Percentiles rank a stretch among this genome's conserved stretches.
phyloP scores from a whole-genome alignment of 2,329 filamentous ascomycete species.

The Ramichloridium luteum region DNA sequence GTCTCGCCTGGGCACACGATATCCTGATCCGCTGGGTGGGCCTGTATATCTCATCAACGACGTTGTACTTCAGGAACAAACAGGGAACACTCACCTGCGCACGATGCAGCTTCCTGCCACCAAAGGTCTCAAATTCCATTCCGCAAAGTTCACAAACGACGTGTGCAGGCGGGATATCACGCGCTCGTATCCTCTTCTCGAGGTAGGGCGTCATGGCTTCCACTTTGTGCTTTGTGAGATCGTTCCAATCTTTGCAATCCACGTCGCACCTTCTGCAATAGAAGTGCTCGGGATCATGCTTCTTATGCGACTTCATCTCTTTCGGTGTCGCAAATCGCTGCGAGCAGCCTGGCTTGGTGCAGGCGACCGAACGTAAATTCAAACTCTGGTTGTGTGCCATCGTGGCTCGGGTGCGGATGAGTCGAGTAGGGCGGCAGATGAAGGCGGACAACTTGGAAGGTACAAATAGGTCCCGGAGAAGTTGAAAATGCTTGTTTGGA shows the following conservation, averaged over 20 bases:
- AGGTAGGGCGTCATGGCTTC: constrained; percentile 21
- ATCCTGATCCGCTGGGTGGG: constrained; percentile 38
- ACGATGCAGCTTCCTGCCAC: constrained; percentile 42
- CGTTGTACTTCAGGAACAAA: too few species aligned
- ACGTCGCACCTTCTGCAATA: constrained; percentile 36
- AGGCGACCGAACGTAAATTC: constrained; percentile 19
- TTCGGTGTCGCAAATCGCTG: constrained; percentile 33
- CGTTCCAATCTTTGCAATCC: constrained; percentile 24
- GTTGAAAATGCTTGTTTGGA: too few species aligned
- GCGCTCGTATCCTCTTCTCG: constrained; percentile 9
- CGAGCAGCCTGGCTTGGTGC: constrained; percentile 37
- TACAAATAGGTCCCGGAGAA: too few species aligned
- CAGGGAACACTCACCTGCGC: constrained; percentile 35
- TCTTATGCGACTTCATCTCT: constrained; percentile 42
- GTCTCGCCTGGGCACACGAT: constrained; percentile 40
- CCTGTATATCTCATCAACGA: too few species aligned
- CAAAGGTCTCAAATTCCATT: constrained; percentile 41
- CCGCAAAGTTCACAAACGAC: constrained; percentile 46
- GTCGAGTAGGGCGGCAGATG: constrained; percentile 1
- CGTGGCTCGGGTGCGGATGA: background rate
- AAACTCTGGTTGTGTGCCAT: constrained; percentile 14
- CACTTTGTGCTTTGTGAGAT: constrained; percentile 23
- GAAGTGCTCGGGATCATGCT: constrained; percentile 28
- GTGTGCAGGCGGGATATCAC: constrained; percentile 26
- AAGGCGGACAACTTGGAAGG: too few species aligned